phyloP scores from a whole-genome alignment of 495 filamentous ascomycete species.

The Elaphomyces granulatus region DNA sequence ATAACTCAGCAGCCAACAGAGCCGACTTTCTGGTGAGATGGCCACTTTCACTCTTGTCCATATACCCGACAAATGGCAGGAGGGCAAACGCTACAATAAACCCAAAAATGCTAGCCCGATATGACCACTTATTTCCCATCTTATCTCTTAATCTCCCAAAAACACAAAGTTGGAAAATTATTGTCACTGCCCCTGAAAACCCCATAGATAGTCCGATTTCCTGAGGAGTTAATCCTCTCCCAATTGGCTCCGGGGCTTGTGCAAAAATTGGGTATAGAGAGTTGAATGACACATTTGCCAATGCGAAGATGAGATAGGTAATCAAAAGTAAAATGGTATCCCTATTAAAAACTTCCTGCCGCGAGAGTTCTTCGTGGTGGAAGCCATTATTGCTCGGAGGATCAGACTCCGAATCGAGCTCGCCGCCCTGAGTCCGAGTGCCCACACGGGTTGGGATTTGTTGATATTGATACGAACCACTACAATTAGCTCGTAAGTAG shows the following conservation, averaged over 20 bases:
- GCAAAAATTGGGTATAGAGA: slow-evolving; percentile 87
- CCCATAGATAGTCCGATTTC: slow-evolving; percentile 79
- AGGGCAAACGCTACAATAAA: slow-evolving; percentile 71
- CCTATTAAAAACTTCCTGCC: slow-evolving; percentile 49
- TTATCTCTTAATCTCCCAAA: slow-evolving; percentile 68
- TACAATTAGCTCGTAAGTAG: slow-evolving; percentile 33
- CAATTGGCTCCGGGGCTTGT: slow-evolving; percentile 55
- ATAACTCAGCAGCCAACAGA: slow-evolving; percentile 57
- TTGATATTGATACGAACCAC: slow-evolving; percentile 8
- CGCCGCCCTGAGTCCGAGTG: slow-evolving; percentile 22
- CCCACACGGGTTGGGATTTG: slow-evolving; percentile 11
- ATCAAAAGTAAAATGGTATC: slow-evolving; percentile 66
- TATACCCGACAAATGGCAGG: slow-evolving; percentile 83
- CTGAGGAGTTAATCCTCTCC: slow-evolving; percentile 57
- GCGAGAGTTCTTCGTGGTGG: slow-evolving; percentile 26
- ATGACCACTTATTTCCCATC: slow-evolving; percentile 74
- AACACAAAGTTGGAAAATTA: slow-evolving; percentile 73
- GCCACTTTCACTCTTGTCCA: slow-evolving; percentile 34
- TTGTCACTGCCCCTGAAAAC: slow-evolving; percentile 69
- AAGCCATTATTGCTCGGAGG: slow-evolving; percentile 19
- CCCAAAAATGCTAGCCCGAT: slow-evolving; percentile 62
- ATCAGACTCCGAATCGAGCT: slow-evolving; percentile 30
- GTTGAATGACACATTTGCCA: slow-evolving; percentile 81
- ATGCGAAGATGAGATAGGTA: slow-evolving; percentile 78
- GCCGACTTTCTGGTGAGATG: slow-evolving; percentile 38